Evolutionary conservation across 345 rosid genomes (phyloP), one percentile per base, ranked within the genome.

Genomic region (Microthlaspi erraticum): DNA sequence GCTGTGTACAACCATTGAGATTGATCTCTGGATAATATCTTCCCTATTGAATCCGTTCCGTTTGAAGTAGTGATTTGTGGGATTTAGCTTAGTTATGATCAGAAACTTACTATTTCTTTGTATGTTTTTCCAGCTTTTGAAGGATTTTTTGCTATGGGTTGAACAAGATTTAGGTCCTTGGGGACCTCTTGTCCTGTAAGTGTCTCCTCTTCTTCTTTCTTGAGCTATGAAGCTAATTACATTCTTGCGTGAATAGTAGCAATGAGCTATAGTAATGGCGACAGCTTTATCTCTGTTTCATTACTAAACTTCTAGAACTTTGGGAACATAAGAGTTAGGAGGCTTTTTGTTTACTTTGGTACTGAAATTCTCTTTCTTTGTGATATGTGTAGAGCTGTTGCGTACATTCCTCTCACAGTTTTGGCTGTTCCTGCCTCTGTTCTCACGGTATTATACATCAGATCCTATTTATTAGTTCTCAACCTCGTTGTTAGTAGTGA

Each of bases 381-480:
- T 13, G 23, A 61, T 10, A 65, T 72, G 65, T 78, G 77, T 86
- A 95, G 99, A 70, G 97, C 98, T 19, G 79, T 95, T 70, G 99
- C 98, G 36, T 92, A 92, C 70, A 84, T 95, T 80, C 98, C 99
- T 66, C 80, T 95, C 29, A 95, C 99, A 12, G 86, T 95, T 52
- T 83, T 95, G 83, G 99, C 99, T 10, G 99, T 95, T 81, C 99
- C 99, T 64, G 99, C 98, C 34, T 92, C 99, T 8, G 89, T 95
- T 56, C 96, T 95, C 29, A 90, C 99, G 38, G 99, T 95, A 85
- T 17, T 17, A 12, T 62, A 13, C 51, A 63, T 39, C 36, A 44
- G 17, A 44, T 62, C 42, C 23, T 55, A 2, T 38, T 5, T 8
- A 39, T 59, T 39, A 31, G 32, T 45, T 72, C 29, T 63, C 37